phyloP scores from a whole-genome alignment of 495 filamentous ascomycete genomes.

The Hypoxylon perforatum region DNA sequence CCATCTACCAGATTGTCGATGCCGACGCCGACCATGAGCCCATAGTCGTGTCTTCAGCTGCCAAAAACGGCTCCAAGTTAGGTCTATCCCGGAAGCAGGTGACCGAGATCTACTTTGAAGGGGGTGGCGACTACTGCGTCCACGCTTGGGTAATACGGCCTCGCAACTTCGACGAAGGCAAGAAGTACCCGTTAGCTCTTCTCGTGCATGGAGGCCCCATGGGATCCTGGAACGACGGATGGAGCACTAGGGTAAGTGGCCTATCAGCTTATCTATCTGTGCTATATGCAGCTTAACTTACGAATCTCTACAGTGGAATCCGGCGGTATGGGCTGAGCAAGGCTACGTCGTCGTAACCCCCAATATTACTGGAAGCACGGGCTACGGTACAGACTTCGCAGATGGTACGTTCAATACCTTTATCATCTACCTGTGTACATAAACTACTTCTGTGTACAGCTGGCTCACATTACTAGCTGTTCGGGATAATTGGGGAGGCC shows the following conservation, averaged over 20 bases:
- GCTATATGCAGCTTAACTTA: neutral
- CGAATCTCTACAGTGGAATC: slow-evolving; percentile 27
- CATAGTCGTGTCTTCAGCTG: slow-evolving; percentile 29
- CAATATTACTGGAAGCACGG: slow-evolving; percentile 45
- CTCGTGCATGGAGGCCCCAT: slow-evolving; percentile 37
- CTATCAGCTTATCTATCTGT: neutral
- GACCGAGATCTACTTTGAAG: slow-evolving; percentile 45
- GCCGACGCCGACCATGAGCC: slow-evolving; percentile 1
- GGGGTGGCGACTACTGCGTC: slow-evolving; percentile 28
- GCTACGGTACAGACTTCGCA: slow-evolving; percentile 41
- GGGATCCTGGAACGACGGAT: slow-evolving; percentile 36
- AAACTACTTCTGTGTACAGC: too few species aligned
- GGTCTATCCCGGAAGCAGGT: slow-evolving; percentile 41
- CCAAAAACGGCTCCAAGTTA: slow-evolving; percentile 38
- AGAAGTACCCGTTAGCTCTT: slow-evolving; percentile 45
- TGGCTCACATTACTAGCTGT: slow-evolving; percentile 26
- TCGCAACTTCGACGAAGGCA: slow-evolving; percentile 40
- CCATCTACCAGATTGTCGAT: slow-evolving; percentile 40
- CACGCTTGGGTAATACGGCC: slow-evolving; percentile 49
- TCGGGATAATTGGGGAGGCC: slow-evolving; percentile 34
- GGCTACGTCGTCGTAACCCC: slow-evolving; percentile 49
- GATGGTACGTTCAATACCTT: slow-evolving; percentile 23
- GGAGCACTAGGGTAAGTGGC: slow-evolving; percentile 32
- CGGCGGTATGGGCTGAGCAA: slow-evolving; percentile 41
- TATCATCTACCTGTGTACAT: neutral